A percentile compares a stretch with the other conserved stretches of the same genome.
phyloP scores from a whole-genome alignment of 108 stramenopile species.

The Fragilaria crotonensis region DNA sequence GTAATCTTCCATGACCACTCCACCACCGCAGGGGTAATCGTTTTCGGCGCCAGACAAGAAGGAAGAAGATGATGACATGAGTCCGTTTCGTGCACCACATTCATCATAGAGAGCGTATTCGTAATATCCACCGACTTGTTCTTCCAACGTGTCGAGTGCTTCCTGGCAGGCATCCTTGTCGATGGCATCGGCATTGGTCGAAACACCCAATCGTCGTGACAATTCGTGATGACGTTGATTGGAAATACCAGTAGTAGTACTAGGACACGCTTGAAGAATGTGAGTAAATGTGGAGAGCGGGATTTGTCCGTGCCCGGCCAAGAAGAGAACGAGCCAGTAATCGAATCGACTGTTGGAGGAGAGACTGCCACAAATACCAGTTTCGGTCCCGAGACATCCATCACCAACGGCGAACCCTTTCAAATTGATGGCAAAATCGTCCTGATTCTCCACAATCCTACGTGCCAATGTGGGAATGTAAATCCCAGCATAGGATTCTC shows the following conservation, averaged over 20 bases:
- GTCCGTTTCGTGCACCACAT: constrained; percentile 51
- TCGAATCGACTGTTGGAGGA: constrained; percentile 11
- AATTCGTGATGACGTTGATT: neutral
- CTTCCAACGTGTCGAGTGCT: constrained; percentile 22
- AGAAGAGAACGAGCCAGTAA: constrained; percentile 48
- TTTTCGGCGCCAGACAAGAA: constrained; percentile 35
- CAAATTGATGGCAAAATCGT: constrained; percentile 9
- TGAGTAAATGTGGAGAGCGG: constrained; percentile 38
- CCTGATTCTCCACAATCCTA: constrained; percentile 15
- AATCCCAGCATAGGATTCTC: constrained; percentile 59
- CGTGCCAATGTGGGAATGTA: constrained; percentile 59
- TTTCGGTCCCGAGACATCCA: constrained; percentile 69
- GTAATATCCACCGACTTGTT: constrained; percentile 55
- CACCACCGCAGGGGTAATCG: constrained; percentile 62
- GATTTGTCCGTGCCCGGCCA: constrained; percentile 73
- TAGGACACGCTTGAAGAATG: constrained; percentile 37
- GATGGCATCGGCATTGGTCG: constrained; percentile 9
- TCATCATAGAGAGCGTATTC: constrained; percentile 69
- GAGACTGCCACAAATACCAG: constrained; percentile 34
- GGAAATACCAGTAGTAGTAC: constrained; percentile 1
- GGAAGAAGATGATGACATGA: constrained; percentile 7
- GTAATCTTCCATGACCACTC: constrained; percentile 46
- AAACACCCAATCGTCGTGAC: constrained; percentile 1
- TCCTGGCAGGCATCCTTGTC: constrained; percentile 27
- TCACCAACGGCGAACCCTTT: constrained; percentile 80